These are phyloP conservation scores for Sequoiadendron giganteum DNA, from an alignment of 75 land plant species.

Conservation along the genomic window DNA sequence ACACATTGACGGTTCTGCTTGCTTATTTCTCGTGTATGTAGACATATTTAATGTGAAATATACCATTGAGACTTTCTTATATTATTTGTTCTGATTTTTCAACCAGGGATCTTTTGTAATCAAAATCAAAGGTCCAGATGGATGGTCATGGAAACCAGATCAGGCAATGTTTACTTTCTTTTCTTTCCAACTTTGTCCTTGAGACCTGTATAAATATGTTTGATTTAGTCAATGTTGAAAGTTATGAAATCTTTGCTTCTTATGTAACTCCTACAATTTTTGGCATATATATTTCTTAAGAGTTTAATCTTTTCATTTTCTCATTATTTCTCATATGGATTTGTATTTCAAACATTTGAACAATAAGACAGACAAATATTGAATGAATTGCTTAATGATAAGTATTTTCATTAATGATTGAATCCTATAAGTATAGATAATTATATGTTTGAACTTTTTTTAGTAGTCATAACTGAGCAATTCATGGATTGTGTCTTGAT, in stretches of 20 bases:
- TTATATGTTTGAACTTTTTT: not conserved
- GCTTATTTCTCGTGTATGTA: not conserved
- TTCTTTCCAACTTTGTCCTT: not conserved
- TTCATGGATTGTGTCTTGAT: not conserved
- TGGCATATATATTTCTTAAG: not conserved
- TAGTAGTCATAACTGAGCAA: not conserved
- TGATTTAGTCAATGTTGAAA: not conserved
- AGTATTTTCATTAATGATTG: not conserved
- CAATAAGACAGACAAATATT: not conserved
- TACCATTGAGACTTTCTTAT: slow-evolving; percentile 1
- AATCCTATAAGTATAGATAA: not conserved
- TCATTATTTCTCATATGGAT: not conserved
- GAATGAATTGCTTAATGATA: not conserved
- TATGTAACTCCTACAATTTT: not conserved
- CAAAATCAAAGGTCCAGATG: slow-evolving; percentile 79
- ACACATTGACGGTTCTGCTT: not conserved
- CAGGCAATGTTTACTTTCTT: slow-evolving; percentile 32
- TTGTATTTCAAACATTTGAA: not conserved
- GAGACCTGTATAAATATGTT: not conserved
- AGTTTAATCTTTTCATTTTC: not conserved
- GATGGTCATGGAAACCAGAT: slow-evolving; percentile 93
- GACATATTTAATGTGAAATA: slow-evolving; percentile 4
- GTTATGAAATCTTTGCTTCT: not conserved
- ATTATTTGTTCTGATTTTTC: not conserved
- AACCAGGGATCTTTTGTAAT: slow-evolving; percentile 79